Conservation (phyloP, 1,284 basidiomycete genomes). For the Austroboletus novae-zelandiae region DNA sequence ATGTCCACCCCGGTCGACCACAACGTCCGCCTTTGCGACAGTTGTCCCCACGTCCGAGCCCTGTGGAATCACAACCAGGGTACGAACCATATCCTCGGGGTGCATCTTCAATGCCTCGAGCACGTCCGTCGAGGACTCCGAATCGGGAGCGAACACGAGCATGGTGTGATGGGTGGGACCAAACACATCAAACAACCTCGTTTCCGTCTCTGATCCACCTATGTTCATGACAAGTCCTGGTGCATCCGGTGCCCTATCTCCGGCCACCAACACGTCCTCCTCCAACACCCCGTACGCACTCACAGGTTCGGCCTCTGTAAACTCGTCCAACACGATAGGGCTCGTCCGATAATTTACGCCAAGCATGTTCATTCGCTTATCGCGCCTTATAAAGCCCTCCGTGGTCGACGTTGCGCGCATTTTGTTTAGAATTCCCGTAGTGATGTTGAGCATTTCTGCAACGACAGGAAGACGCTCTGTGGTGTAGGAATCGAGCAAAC, state of each 20-base stretch:
- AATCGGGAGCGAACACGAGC: slow-evolving; percentile 21
- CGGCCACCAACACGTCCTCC: slow-evolving; percentile 13
- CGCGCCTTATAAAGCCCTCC: slow-evolving; percentile 10
- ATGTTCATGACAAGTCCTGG: slow-evolving; percentile 2
- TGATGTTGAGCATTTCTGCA: slow-evolving; percentile 35
- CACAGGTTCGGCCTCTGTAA: slow-evolving; percentile 1
- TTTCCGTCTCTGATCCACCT: background rate
- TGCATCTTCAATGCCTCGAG: slow-evolving; percentile 7
- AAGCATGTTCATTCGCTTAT: slow-evolving; percentile 27
- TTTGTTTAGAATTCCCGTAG: slow-evolving; percentile 10
- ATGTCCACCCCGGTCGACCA: slow-evolving; percentile 18
- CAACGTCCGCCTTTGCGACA: background rate
- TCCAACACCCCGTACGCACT: slow-evolving; percentile 16
- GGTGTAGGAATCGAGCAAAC: slow-evolving; percentile 36
- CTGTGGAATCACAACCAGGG: slow-evolving; percentile 16
- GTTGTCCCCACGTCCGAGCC: background rate
- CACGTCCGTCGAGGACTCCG: slow-evolving; percentile 1
- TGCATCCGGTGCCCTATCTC: slow-evolving; percentile 24
- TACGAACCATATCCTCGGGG: background rate
- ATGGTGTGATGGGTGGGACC: slow-evolving; percentile 20
- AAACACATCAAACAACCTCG: slow-evolving; percentile 29
- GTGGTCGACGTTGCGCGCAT: background rate
- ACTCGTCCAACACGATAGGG: slow-evolving; percentile 31
- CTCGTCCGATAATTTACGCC: slow-evolving; percentile 37
- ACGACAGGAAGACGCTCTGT: slow-evolving; percentile 41